These are phyloP conservation scores for Clonostachys rhizophaga DNA, from an alignment of 2,329 filamentous ascomycete genomes.

Conservation along the genomic window DNA sequence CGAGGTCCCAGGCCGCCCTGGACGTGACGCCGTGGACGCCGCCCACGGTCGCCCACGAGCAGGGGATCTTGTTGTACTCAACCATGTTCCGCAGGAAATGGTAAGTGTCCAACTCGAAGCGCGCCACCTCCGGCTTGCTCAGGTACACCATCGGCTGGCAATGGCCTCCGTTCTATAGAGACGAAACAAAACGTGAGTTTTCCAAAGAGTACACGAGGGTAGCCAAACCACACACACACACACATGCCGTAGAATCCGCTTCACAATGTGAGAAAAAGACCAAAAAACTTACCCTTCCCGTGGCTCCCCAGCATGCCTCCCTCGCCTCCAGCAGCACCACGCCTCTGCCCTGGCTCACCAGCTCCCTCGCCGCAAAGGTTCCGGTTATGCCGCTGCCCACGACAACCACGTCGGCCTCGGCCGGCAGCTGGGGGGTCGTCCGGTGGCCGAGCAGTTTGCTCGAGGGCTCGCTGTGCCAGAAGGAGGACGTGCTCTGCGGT, in stretches of 20 bases:
- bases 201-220: too few species aligned
- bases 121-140: conserved; percentile 52
- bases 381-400: conserved; percentile 75
- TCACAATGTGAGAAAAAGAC: neutral
- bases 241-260: neutral
- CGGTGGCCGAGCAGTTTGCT: conserved; percentile 60
- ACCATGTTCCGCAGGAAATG: conserved; percentile 54
- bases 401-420: conserved; percentile 62
- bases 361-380: conserved; percentile 62
- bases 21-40: conserved; percentile 63
- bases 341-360: conserved; percentile 43
- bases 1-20: conserved; percentile 46
- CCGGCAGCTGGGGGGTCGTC: conserved; percentile 59
- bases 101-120: conserved; percentile 71
- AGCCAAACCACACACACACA: neutral
- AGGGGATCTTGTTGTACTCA: conserved; percentile 51
- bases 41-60: conserved; percentile 62
- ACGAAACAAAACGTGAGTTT: neutral
- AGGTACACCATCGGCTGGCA: conserved; percentile 70
- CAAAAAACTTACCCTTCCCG: conserved; percentile 58
- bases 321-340: conserved; percentile 73
- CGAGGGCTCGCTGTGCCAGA: conserved; percentile 71
- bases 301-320: conserved; percentile 80
- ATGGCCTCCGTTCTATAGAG: conserved; percentile 59
- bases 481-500: conserved; percentile 56